phyloP scores from a whole-genome alignment of 345 rosid species.

The Sonneratia caseolaris region DNA sequence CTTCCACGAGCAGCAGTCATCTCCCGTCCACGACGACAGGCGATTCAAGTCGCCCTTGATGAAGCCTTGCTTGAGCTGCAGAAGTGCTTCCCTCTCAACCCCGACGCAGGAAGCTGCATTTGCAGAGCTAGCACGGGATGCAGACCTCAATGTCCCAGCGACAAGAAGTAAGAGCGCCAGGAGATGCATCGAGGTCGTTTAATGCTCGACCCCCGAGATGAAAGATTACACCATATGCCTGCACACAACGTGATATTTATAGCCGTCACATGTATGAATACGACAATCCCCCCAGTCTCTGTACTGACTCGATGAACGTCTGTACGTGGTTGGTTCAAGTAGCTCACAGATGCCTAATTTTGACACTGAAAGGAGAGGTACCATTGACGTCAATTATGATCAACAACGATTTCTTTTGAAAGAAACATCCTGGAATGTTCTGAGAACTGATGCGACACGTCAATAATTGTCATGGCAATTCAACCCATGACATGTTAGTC shows the following conservation, averaged over 20 bases:
- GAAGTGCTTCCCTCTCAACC: not conserved
- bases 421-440: too few relatives aligned
- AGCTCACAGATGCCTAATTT: not conserved
- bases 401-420: too few relatives aligned
- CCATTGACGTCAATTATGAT: too few relatives aligned
- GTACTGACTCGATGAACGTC: not conserved
- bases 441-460: too few relatives aligned
- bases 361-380: too few relatives aligned
- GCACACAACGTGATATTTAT: not conserved
- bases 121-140: not conserved
- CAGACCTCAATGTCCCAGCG: not conserved
- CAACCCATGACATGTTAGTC: too few relatives aligned
- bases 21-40: not conserved
- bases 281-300: not conserved
- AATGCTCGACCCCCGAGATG: not conserved
- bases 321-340: too few relatives aligned
- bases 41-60: not conserved
- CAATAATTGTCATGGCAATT: too few relatives aligned
- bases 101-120: not conserved
- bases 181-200: fast-evolving
- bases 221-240: not conserved
- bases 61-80: not conserved
- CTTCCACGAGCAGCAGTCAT: slow-evolving; percentile 1
- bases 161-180: not conserved
- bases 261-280: not conserved